Conservation (phyloP, 2,329 filamentous ascomycete genomes). For the Hypoxylon sp. region DNA sequence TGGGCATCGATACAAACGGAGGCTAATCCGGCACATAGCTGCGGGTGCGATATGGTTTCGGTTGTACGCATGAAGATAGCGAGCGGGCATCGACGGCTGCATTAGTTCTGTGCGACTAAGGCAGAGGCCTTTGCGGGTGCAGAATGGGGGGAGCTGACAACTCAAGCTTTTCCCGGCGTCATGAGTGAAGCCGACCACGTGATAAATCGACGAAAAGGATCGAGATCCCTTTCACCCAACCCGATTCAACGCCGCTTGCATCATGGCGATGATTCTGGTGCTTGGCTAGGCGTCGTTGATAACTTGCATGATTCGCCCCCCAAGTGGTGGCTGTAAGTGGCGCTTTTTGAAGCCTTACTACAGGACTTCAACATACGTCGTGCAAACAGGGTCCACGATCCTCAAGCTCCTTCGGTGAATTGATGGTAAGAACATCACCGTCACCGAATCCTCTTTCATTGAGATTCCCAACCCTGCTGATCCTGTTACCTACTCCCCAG, state of each 20-base stretch:
- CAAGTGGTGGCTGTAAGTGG: slow-evolving; percentile 2
- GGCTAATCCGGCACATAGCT: not conserved
- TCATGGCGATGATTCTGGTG: not conserved
- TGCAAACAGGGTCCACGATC: slow-evolving; percentile 5
- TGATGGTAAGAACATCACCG: not conserved
- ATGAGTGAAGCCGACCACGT: not conserved
- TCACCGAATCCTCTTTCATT: not conserved
- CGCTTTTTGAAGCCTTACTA: not conserved
- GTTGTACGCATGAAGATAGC: slow-evolving; percentile 7
- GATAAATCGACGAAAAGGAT: slow-evolving; percentile 4
- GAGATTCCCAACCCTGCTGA: not conserved
- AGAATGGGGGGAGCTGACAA: slow-evolving; percentile 3
- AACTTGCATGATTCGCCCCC: slow-evolving; percentile 4
- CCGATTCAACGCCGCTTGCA: slow-evolving; percentile 1
- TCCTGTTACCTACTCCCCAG: not conserved
- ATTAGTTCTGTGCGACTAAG: slow-evolving; percentile 14
- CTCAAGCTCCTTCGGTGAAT: slow-evolving; percentile 2
- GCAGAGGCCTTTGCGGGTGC: not conserved
- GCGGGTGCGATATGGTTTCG: slow-evolving; percentile 8
- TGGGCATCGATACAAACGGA: slow-evolving; percentile 2
- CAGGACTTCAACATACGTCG: slow-evolving; percentile 5
- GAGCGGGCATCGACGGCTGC: slow-evolving; percentile 3
- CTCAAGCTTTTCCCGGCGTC: slow-evolving; percentile 2
- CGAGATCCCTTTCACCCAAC: not conserved
- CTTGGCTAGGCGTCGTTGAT: not conserved